Evolutionary conservation across 2,329 filamentous ascomycete genomes (phyloP), one percentile per base, ranked within the genome.

Genomic region (Pseudopithomyces maydicus): DNA sequence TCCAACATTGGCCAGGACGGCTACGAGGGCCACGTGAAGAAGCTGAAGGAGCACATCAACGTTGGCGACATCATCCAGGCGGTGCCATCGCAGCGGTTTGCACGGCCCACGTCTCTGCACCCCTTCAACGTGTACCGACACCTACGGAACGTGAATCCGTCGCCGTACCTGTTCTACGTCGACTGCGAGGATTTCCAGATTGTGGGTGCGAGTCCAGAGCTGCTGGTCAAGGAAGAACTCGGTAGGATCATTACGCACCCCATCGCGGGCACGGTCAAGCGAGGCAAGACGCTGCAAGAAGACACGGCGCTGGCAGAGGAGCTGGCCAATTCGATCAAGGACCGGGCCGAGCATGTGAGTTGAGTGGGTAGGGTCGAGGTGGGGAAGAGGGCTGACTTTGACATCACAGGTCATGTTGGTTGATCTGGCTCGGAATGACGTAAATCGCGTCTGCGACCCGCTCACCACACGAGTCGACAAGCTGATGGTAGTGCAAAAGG

Each of bases 101-200:
- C 93, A 7, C 86, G 94, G 26, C 93, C 93, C 14, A 99, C 95
- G 2, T 88, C 86, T 54, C 82, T 99, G 42, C 95, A 99, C 76
- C 94, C 95, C 0, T 99, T 98, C 84, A 99, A 98, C 81, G 91
- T 99, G 69, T 99, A 98, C 82, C 88, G 94, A 53, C 92, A 97
- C 74, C 84, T 99, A 36, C 91, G 95, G 61, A 97, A 92, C n/a
- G 91, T 98, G 71, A 99, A 99, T 74, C 95, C 95, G 0, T 97
- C 92, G 8, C 95, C 95, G 0, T 99, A 99, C 78, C 87, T 99
- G 35, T 99, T 99, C 82, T 99, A 93, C 79, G 86, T 99, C 59
- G 88, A 95, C 75, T 98, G 94, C 79, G 84, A 85, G 58, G 90
- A 91, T 71, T 98, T 99, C 79, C 91, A 97, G 74, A 93, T 99